Conservation (phyloP, 495 filamentous ascomycete species). For the Penicillium cataractarum region DNA sequence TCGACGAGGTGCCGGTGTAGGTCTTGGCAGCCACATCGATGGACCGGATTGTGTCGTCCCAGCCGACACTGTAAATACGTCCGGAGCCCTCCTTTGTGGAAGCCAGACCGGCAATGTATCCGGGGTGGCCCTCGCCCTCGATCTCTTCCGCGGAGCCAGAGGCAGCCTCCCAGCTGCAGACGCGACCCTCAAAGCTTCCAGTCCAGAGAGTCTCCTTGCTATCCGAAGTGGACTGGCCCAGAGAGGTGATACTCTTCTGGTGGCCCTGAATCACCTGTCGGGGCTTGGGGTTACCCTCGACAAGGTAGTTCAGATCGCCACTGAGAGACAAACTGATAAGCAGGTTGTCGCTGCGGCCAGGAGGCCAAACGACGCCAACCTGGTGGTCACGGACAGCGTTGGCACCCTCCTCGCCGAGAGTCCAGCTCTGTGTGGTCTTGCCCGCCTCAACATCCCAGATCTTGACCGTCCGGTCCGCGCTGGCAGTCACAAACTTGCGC, state of each 20-base stretch:
- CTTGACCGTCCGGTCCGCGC: slow-evolving; percentile 85
- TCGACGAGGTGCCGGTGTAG: slow-evolving; percentile 57
- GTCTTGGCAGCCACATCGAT: slow-evolving; percentile 64
- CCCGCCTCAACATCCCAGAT: slow-evolving; percentile 75
- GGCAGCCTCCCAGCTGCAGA: slow-evolving; percentile 77
- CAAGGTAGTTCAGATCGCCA: slow-evolving; percentile 89
- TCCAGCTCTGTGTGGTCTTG: slow-evolving; percentile 78
- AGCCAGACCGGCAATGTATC: slow-evolving; percentile 79
- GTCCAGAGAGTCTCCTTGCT: slow-evolving; percentile 69
- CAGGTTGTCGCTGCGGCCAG: slow-evolving; percentile 77
- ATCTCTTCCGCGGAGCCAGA: slow-evolving; percentile 68
- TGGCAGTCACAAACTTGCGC: slow-evolving; percentile 85
- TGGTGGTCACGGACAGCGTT: slow-evolving; percentile 83
- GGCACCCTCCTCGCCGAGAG: slow-evolving; percentile 77
- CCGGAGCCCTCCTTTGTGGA: slow-evolving; percentile 54
- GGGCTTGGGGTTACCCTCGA: slow-evolving; percentile 67
- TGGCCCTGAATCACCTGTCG: slow-evolving; percentile 82
- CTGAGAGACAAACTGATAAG: slow-evolving; percentile 86
- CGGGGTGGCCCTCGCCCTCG: slow-evolving; percentile 78
- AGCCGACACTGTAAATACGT: slow-evolving; percentile 81
- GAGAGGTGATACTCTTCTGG: slow-evolving; percentile 86
- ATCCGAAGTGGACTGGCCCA: slow-evolving; percentile 54
- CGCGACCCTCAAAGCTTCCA: slow-evolving; percentile 86
- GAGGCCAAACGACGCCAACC: slow-evolving; percentile 91
- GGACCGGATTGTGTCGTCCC: slow-evolving; percentile 91